Conservation (phyloP, 2,329 filamentous ascomycete genomes). For the Epichloe uncinata region DNA sequence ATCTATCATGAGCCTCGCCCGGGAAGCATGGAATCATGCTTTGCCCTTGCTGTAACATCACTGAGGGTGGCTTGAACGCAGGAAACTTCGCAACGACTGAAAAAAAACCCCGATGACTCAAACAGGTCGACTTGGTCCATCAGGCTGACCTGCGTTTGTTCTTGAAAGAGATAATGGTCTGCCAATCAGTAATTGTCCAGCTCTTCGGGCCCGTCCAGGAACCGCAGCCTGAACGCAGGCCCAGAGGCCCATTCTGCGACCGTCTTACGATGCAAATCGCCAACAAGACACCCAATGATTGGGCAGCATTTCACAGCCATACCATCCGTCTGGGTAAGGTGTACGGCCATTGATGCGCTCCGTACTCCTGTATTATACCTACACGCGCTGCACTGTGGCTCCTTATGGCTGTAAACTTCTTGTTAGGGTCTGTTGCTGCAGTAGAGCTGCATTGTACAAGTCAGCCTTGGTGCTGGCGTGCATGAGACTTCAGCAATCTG, state of each 20-base stretch:
- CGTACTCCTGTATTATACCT: neutral
- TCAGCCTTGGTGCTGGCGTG: neutral
- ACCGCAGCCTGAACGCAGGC: constrained; percentile 6
- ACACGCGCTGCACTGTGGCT: neutral
- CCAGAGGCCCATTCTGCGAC: constrained; percentile 4
- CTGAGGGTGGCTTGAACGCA: neutral
- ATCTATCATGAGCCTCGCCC: neutral
- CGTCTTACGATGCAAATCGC: constrained; percentile 5
- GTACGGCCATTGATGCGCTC: neutral
- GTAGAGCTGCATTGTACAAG: neutral
- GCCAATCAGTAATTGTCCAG: constrained; percentile 2
- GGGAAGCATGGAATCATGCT: neutral
- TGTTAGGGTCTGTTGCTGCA: neutral
- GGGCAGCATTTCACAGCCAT: constrained; percentile 4
- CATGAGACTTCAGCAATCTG: neutral
- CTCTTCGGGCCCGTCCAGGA: constrained; percentile 2
- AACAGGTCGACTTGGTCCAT: neutral
- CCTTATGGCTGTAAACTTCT: neutral
- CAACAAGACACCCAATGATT: constrained; percentile 4
- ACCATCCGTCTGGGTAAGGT: constrained; percentile 1
- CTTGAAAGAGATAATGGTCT: neutral
- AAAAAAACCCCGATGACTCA: too few relatives aligned
- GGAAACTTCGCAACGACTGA: neutral
- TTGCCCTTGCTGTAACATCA: neutral
- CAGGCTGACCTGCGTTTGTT: neutral